Evolutionary conservation across 2,329 filamentous ascomycete species (phyloP), one percentile per base, ranked within the genome.

Genomic region (Shiraia sp.): DNA sequence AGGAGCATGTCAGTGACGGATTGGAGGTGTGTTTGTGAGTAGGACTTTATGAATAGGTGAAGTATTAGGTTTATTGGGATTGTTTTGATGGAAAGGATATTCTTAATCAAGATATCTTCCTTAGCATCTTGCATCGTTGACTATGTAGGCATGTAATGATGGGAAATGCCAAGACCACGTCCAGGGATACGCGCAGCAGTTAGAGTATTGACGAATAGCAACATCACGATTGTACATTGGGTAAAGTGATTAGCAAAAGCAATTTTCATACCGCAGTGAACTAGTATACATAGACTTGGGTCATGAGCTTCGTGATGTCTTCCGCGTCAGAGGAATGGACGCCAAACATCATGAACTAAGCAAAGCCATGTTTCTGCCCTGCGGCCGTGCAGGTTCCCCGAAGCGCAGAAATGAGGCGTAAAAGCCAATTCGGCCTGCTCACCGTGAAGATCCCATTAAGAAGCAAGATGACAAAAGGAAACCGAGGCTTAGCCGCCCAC

Each of bases 231-330:
- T 8, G 16, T 32, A 12, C 14, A 16, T 17, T 22, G 6, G 14
- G 31, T 25, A 22, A 50, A 45, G 36, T 50, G 4, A 22, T 22
- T 22, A 59, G 51, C 46, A 54, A 53, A 53, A 14, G 19, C 19
- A 41, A 42, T 59, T 60, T 55, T 58, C 56, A 64, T 67, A 64
- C 58, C 55, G 59, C 59, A 62, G 54, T 59, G 54, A 53, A 62
- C 61, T 68, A 68, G 60, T 68, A 49, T 68, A 69, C 65, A 51
- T 57, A 52, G 49, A 53, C 52, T 52, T 49, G 38, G 59, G 51
- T 63, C 63, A 63, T 68, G 54, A 61, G 59, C 57, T 54, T 65
- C 63, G 57, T 66, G 64, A 62, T 66, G 59, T 55, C 54, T 57
- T 51, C 45, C 39, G 47, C 55, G 59, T 56, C 53, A 36, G 50